Evolutionary conservation across 495 filamentous ascomycete species (phyloP), one percentile per base, ranked within the genome.

Genomic region (Daldinia decipiens): DNA sequence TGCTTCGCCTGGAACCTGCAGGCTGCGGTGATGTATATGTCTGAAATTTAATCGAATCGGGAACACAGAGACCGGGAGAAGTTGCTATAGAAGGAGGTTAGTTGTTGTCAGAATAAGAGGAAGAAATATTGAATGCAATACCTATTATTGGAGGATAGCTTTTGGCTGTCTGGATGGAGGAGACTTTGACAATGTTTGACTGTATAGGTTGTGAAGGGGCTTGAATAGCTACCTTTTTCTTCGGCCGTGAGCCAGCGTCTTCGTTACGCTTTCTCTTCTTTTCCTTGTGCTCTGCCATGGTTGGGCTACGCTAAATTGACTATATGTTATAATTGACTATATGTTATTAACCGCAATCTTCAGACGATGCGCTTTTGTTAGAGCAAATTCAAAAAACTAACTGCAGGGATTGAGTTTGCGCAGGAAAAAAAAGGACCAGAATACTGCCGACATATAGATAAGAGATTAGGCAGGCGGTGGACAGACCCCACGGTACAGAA

Each of bases 191-290:
- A 19, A 80, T 78, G 38, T 52, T 74, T 45, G 73, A 31, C 53
- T 67, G 82, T 74, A 40, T 78, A 71, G 65, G 67, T 64, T 76
- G 81, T 74, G 71, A 74, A 67, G 83, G 81, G 34, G 78, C 72
- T 47, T 87, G 84, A 55, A 88, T 74, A 27, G 86, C 85, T 56
- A 87, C 81, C 79, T 88, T 91, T 74, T 94, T 94, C 74, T 83
- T 87, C 19, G 85, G 84, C 9, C 78, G 66, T 1, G 72, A 21
- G 38, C 80, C 76, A 13, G 79, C 82, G 21, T 89, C 87, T 3
- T 84, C 86, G 34, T 77, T 74, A 70, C 91, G 85, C 82, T 94
- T 93, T 65, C 92, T 86, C 83, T 96, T 96, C 77, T 91, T 90
- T 50, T 88, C 86, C 32, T 85, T 81, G 54, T 81, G 82, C 36